Conservation (phyloP, 169 alveolate genomes). For the Amoebophrya sp. region DNA sequence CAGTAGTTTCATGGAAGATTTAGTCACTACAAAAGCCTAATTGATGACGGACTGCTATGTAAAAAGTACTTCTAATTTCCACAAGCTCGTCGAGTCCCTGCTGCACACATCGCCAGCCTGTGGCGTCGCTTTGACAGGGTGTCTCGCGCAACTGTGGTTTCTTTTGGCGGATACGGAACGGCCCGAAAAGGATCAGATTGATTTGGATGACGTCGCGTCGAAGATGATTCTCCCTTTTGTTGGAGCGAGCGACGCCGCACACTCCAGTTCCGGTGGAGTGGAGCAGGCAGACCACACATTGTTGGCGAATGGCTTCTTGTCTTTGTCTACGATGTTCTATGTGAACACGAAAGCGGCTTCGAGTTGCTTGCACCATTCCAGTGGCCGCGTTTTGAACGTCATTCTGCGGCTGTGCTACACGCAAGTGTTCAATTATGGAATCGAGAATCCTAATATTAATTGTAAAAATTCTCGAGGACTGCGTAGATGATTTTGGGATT, state of each 20-base stretch:
- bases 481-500: too few relatives aligned
- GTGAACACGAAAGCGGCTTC: background rate
- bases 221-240: background rate
- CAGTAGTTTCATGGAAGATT: too few relatives aligned
- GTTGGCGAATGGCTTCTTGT: conserved; percentile 10
- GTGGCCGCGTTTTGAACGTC: background rate
- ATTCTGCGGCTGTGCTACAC: conserved; percentile 2
- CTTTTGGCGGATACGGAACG: background rate
- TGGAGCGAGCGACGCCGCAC: background rate
- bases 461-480: too few relatives aligned
- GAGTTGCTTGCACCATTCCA: background rate
- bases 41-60: too few relatives aligned
- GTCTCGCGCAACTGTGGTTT: conserved; percentile 1
- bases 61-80: too few relatives aligned
- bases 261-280: background rate
- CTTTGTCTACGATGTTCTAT: background rate
- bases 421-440: too few relatives aligned
- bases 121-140: background rate
- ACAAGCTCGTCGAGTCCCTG: conserved; percentile 1
- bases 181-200: background rate
- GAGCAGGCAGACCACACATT: background rate
- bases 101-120: background rate
- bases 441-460: too few relatives aligned
- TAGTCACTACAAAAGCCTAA: too few relatives aligned
- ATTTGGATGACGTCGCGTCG: background rate